phyloP scores from a whole-genome alignment of 805 yeast genomes.

The Saccharomycopsis babjevae region DNA sequence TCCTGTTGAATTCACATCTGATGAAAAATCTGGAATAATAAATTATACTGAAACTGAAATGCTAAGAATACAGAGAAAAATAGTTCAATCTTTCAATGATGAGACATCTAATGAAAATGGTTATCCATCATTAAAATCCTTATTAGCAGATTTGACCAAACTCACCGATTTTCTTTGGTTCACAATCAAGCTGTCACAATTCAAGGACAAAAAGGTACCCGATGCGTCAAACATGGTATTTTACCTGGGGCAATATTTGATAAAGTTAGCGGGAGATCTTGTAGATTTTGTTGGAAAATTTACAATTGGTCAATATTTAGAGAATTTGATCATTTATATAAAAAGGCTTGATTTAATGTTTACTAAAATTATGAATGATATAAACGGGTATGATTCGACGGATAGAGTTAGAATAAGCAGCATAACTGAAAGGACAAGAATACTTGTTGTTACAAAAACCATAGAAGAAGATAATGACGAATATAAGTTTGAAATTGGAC shows the following conservation, averaged over 20 bases:
- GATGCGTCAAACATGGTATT: slow-evolving; percentile 22
- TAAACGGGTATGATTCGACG: slow-evolving; percentile 30
- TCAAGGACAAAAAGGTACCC: neutral
- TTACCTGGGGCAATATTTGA: slow-evolving; percentile 54
- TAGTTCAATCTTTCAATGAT: slow-evolving; percentile 32
- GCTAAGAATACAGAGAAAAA: slow-evolving; percentile 44
- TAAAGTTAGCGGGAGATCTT: slow-evolving; percentile 56
- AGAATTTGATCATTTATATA: slow-evolving; percentile 30
- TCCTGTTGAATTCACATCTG: neutral
- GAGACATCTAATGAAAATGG: slow-evolving; percentile 20
- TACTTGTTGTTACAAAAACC: slow-evolving; percentile 29
- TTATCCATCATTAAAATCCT: slow-evolving; percentile 23
- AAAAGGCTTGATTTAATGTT: slow-evolving; percentile 34
- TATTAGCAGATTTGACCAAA: slow-evolving; percentile 36
- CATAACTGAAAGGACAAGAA: slow-evolving; percentile 43
- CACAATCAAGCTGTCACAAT: slow-evolving; percentile 31
- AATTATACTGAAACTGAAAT: slow-evolving; percentile 45
- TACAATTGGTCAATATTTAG: slow-evolving; percentile 25
- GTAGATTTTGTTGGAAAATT: slow-evolving; percentile 47
- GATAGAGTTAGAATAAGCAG: slow-evolving; percentile 43
- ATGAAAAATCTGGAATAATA: slow-evolving; percentile 27
- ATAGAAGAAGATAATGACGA: slow-evolving; percentile 29
- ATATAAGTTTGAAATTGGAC: slow-evolving; percentile 35
- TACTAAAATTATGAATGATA: slow-evolving; percentile 28
- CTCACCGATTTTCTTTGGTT: slow-evolving; percentile 53